Conservation (phyloP, 2,329 filamentous ascomycete species). For the Penicillium sp. region DNA sequence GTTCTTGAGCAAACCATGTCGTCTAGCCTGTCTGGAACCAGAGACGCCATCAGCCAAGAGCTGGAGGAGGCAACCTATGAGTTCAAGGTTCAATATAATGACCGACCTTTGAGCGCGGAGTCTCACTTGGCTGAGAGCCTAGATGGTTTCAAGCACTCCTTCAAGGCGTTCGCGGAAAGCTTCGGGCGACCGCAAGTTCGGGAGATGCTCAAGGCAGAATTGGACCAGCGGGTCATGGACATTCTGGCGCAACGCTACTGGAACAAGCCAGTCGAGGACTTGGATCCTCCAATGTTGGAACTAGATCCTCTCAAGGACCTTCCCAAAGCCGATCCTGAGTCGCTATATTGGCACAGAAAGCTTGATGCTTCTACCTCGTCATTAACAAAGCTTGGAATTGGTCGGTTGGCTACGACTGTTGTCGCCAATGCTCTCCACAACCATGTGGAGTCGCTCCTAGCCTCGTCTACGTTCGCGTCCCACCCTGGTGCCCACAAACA, state of each 20-base stretch:
- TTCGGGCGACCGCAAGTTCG: conserved; percentile 90
- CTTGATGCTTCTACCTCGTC: conserved; percentile 88
- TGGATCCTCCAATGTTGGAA: conserved; percentile 65
- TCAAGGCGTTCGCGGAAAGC: conserved; percentile 85
- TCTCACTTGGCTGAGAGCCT: conserved; percentile 94
- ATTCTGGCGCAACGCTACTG: conserved; percentile 90
- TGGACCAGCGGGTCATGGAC: conserved; percentile 93
- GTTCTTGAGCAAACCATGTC: conserved; percentile 98
- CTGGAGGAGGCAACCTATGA: conserved; percentile 96
- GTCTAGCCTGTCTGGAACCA: conserved; percentile 80
- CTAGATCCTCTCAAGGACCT: conserved; percentile 72
- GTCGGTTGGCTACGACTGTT: conserved; percentile 85
- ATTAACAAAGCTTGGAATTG: conserved; percentile 90
- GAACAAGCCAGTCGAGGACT: conserved; percentile 90
- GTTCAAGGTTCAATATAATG: conserved; percentile 99
- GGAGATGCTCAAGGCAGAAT: conserved; percentile 81
- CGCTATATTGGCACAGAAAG: conserved; percentile 88
- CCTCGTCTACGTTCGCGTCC: conserved; percentile 76
- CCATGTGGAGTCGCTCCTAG: conserved; percentile 75
- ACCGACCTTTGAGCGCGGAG: conserved; percentile 88
- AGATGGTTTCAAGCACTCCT: conserved; percentile 95
- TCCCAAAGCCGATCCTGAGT: conserved; percentile 79
- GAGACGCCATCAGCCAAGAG: conserved; percentile 89
- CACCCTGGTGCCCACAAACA: conserved; percentile 90
- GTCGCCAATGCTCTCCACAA: conserved; percentile 83